A percentile compares a stretch with the other conserved stretches of the same genome.
Evolutionary conservation across 1,284 basidiomycete genomes (phyloP).

Genomic region (Stygiomarasmius scandens): DNA sequence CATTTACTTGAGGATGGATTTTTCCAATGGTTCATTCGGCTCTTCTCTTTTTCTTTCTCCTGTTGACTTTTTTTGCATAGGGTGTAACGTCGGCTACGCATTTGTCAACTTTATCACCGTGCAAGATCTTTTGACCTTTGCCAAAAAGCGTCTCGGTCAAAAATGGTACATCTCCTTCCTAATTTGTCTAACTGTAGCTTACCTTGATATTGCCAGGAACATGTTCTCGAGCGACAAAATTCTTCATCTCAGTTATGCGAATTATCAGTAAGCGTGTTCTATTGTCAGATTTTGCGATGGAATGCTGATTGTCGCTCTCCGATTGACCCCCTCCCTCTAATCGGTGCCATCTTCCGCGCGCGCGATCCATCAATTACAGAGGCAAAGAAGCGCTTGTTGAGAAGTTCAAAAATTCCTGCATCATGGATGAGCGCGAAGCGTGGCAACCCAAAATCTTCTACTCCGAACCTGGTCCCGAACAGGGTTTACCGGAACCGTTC

Average conservation of each 20-base stretch:
- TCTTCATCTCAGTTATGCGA: slow-evolving; percentile 85
- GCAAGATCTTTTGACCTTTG: slow-evolving; percentile 75
- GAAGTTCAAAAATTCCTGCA: slow-evolving; percentile 84
- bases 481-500: slow-evolving; percentile 80
- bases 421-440: slow-evolving; percentile 80
- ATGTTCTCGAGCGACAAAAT: slow-evolving; percentile 88
- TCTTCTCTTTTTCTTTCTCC: neutral
- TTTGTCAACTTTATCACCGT: slow-evolving; percentile 87
- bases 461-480: slow-evolving; percentile 65
- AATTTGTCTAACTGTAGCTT: slow-evolving; percentile 13
- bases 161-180: slow-evolving; percentile 58
- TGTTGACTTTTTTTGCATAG: slow-evolving; percentile 34
- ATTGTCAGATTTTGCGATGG: neutral
- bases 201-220: slow-evolving; percentile 54
- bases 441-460: slow-evolving; percentile 87
- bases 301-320: neutral
- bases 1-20: slow-evolving; percentile 85
- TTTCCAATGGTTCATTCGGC: slow-evolving; percentile 61
- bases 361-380: slow-evolving; percentile 36
- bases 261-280: slow-evolving; percentile 68
- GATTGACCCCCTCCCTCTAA: slow-evolving; percentile 11
- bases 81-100: slow-evolving; percentile 85
- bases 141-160: slow-evolving; percentile 68
- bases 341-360: too few species aligned
- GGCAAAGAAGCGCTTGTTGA: slow-evolving; percentile 86